These are phyloP conservation scores for Corylus americana DNA, from an alignment of 306 rosid genomes.

Conservation along the genomic window DNA sequence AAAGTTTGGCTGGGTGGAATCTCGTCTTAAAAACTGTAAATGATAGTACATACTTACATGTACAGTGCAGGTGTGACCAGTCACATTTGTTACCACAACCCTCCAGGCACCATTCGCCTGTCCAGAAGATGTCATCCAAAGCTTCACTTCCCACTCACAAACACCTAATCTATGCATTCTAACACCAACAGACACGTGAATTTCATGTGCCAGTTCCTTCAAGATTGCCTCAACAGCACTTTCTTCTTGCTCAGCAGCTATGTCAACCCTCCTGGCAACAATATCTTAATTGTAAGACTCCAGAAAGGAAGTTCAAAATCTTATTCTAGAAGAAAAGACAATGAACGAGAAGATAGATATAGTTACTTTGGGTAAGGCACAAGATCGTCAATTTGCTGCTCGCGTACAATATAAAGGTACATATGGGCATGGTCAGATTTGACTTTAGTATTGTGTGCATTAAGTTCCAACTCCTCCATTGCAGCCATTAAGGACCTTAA, in stretches of 20 bases:
- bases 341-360: constrained; percentile 17
- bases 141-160: constrained; percentile 95
- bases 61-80: constrained; percentile 91
- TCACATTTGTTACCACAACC: constrained; percentile 86
- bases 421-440: constrained; percentile 89
- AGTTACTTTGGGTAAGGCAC: constrained; percentile 79
- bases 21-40: constrained; percentile 25
- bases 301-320: constrained; percentile 20
- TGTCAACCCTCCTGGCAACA: constrained; percentile 62
- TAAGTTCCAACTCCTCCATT: constrained; percentile 98
- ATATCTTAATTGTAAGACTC: constrained; percentile 40
- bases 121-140: constrained; percentile 76
- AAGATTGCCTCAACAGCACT: constrained; percentile 58
- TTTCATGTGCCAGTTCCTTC: constrained; percentile 67
- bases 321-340: constrained; percentile 20
- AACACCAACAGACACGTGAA: constrained; percentile 82
- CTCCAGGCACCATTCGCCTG: constrained; percentile 92
- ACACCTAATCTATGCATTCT: constrained; percentile 97
- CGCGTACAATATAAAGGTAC: constrained; percentile 85
- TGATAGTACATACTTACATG: constrained; percentile 59
- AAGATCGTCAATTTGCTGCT: constrained; percentile 76
- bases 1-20: constrained; percentile 15
- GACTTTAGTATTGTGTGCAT: constrained; percentile 75
- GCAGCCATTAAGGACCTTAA: constrained; percentile 89
- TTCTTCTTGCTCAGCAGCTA: constrained; percentile 66